Conservation (phyloP, 1,284 basidiomycete species). For the Tilletia indica region DNA sequence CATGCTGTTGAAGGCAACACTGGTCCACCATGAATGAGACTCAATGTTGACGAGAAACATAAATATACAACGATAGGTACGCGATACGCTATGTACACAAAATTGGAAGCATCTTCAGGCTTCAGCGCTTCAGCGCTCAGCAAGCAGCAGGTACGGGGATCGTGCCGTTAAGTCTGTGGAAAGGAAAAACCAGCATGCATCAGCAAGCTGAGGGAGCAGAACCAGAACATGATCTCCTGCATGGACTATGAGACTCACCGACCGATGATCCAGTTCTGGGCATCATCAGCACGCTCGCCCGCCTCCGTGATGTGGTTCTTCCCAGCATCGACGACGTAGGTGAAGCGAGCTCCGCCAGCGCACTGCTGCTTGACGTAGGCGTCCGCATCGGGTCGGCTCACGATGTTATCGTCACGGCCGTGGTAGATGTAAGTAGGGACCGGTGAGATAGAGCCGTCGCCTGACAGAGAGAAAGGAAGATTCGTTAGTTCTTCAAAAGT, state of each 20-base stretch:
- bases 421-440: conserved; percentile 16
- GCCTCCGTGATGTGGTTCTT: not conserved
- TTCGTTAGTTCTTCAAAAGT: not conserved
- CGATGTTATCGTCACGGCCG: conserved; percentile 8
- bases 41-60: too few species aligned
- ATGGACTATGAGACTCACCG: not conserved
- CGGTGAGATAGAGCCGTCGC: not conserved
- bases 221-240: not conserved
- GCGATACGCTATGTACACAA: too few species aligned
- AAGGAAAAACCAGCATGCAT: not conserved
- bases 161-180: not conserved
- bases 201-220: not conserved
- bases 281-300: not conserved
- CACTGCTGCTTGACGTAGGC: conserved; percentile 14
- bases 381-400: not conserved
- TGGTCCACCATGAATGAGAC: too few species aligned
- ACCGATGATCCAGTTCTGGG: not conserved
- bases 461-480: not conserved
- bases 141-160: not conserved
- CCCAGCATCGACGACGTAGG: not conserved
- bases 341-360: not conserved
- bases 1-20: not conserved
- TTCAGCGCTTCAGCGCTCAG: not conserved
- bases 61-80: too few species aligned
- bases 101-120: not conserved